A percentile compares a stretch with the other conserved stretches of the same genome.
These are phyloP conservation scores for Agaricus blazei DNA, from an alignment of 768 basidiomycete species.

Conservation along the genomic window DNA sequence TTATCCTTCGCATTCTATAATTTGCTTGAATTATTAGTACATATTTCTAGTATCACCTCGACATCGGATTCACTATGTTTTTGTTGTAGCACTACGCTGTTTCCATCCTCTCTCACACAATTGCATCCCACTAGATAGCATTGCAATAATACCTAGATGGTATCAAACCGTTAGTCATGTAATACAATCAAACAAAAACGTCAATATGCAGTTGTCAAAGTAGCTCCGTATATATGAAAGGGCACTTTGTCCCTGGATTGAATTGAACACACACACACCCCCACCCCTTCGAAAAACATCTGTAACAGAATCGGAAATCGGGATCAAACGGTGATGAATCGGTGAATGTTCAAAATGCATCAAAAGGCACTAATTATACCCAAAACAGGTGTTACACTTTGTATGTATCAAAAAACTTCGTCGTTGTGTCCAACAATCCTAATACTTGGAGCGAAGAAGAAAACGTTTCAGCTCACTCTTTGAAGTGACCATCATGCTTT, in stretches of 20 bases:
- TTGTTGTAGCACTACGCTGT: constrained; percentile 10
- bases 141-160: not conserved
- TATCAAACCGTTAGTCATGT: not conserved
- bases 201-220: not conserved
- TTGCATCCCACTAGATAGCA: not conserved
- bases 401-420: not conserved
- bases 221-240: not conserved
- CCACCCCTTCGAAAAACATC: not conserved
- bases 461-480: not conserved
- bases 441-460: not conserved
- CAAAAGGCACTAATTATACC: constrained; percentile 1
- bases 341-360: not conserved
- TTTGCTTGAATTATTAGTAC: constrained; percentile 12
- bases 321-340: not conserved
- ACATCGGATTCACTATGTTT: not conserved
- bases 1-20: constrained; percentile 6
- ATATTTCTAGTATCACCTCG: not conserved
- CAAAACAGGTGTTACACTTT: not conserved
- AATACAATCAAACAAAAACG: too few species aligned
- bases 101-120: not conserved
- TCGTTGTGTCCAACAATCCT: not conserved
- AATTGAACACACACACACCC: too few species aligned
- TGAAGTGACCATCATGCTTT: not conserved
- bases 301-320: not conserved
- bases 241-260: not conserved